Percentiles rank a stretch among this genome's conserved stretches.
Conservation (phyloP, 2,329 filamentous ascomycete species). For the Stemphylium beticola region DNA sequence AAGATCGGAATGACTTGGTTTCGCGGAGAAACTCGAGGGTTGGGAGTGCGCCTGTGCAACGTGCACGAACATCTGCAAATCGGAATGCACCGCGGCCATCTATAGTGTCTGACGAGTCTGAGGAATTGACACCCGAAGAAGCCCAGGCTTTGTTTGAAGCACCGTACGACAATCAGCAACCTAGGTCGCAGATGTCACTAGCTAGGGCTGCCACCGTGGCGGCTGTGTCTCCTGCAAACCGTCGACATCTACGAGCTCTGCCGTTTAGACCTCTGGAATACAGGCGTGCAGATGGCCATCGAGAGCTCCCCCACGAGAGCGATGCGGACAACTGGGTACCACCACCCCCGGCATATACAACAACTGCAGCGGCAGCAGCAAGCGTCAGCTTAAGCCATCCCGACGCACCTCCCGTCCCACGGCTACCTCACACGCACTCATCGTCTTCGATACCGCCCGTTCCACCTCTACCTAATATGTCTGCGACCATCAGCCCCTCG, state of each 20-base stretch:
- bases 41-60: constrained; percentile 32
- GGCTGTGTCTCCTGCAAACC: constrained; percentile 74
- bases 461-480: constrained; percentile 35
- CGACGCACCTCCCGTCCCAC: constrained; percentile 34
- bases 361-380: constrained; percentile 57
- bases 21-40: constrained; percentile 37
- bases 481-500: constrained; percentile 27
- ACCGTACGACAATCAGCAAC: constrained; percentile 50
- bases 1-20: constrained; percentile 28
- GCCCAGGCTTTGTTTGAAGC: constrained; percentile 48
- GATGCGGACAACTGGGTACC: constrained; percentile 90
- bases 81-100: constrained; percentile 25
- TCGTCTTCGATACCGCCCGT: constrained; percentile 28
- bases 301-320: constrained; percentile 81
- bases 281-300: constrained; percentile 70
- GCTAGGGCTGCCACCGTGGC: constrained; percentile 54
- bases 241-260: constrained; percentile 66
- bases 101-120: constrained; percentile 36
- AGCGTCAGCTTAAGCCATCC: constrained; percentile 48
- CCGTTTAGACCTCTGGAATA: constrained; percentile 65
- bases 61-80: constrained; percentile 38
- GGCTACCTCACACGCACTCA: constrained; percentile 6
- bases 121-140: constrained; percentile 43
- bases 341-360: constrained; percentile 80
- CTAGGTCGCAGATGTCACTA: constrained; percentile 48